Percentiles rank a stretch among this genome's conserved stretches.
Conservation (phyloP, 176 grass and related monocot genomes). For the Musa beccarii region DNA sequence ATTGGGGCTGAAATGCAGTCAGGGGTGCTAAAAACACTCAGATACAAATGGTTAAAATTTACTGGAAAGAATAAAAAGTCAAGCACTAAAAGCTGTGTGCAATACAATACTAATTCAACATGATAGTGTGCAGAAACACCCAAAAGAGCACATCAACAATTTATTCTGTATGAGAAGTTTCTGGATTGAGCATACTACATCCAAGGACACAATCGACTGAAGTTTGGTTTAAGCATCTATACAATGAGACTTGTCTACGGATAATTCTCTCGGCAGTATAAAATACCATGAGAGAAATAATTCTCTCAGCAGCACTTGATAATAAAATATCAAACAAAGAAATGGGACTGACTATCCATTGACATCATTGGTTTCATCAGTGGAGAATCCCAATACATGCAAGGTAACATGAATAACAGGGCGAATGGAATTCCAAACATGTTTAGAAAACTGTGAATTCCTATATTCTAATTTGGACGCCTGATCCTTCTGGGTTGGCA, state of each 20-base stretch:
- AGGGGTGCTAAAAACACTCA: constrained; percentile 28
- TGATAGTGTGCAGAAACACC: neutral
- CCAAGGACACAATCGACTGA: neutral
- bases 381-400: neutral
- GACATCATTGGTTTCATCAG: too few relatives aligned
- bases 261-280: neutral
- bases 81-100: neutral
- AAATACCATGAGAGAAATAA: neutral
- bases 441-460: neutral
- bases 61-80: neutral
- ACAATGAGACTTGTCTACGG: neutral
- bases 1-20: constrained; percentile 53
- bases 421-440: neutral
- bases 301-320: too few relatives aligned
- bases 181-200: neutral
- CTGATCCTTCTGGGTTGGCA: too few relatives aligned
- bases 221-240: neutral
- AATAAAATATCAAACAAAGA: too few relatives aligned
- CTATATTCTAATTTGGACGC: too few relatives aligned
- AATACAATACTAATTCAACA: neutral
- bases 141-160: neutral
- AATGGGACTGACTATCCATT: too few relatives aligned
- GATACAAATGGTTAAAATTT: constrained; percentile 16
- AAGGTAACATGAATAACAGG: neutral
- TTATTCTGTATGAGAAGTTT: neutral